Conservation (phyloP, 2,329 filamentous ascomycete species). For the Neurospora sp. region DNA sequence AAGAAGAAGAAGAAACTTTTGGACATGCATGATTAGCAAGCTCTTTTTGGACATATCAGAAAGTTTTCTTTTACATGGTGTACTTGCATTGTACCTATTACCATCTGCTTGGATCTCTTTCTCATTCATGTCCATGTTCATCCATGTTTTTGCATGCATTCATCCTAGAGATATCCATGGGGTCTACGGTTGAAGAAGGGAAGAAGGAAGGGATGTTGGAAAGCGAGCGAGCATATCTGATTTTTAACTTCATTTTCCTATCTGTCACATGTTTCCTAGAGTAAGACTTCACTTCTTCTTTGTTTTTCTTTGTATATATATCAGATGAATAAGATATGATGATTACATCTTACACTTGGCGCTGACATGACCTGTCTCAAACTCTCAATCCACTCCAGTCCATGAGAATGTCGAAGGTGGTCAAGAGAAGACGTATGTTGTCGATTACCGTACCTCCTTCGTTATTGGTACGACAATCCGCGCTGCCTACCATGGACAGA, state of each 20-base stretch:
- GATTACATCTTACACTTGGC: neutral
- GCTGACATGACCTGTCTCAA: neutral
- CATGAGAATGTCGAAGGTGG: too few species aligned
- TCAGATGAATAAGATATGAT: neutral
- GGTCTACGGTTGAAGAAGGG: neutral
- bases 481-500: too few species aligned
- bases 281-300: neutral
- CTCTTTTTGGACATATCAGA: neutral
- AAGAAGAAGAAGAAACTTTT: neutral
- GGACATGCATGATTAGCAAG: neutral
- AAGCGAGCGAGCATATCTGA: too few species aligned
- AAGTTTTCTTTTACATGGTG: neutral
- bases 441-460: too few species aligned
- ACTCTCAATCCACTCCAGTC: neutral
- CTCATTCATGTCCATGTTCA: neutral
- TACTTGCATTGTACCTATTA: neutral
- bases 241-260: neutral
- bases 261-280: neutral
- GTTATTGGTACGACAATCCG: too few species aligned
- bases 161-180: too few species aligned
- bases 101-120: neutral
- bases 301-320: neutral
- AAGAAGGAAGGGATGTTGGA: neutral
- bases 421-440: too few species aligned
- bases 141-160: neutral